Base-by-base conservation (phyloP, 2,329 filamentous ascomycete species). In the Blastomyces percursus region DNA sequence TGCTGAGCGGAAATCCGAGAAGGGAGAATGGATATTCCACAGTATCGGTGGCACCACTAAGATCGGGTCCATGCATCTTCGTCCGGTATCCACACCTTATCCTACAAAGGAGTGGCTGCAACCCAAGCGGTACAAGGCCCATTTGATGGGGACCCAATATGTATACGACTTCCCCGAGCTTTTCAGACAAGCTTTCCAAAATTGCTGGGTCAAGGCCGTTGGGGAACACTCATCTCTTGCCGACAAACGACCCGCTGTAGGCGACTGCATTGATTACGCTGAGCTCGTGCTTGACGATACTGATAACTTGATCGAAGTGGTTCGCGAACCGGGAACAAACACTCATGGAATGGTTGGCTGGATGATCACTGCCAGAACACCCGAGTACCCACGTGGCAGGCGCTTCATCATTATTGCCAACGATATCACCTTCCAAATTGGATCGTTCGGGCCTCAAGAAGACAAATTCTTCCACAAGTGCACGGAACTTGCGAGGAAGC, bases 101-200 rank as follows among this genome's bases (percentile, higher is more conserved):
- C 88, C 93, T 46, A 96, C 93, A 73, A 99, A 99, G 86, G 95
- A 96, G 78, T 96, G 92, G 82, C 84, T 99, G 65, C 94, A 99
- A 80, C 94, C 94, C 66, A 97, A 97, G 86, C 87, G 94, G 70
- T 97, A 99, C 86, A 96, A 96, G 87, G 94, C 94, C 69, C 94
- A 99, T 75, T 81, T 97, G 66, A 96, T 99, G 92, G 94, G 94
- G 67, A 99, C 94, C 35, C 94, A 99, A 78, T 99, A 96, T 75
- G 94, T 97, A 61, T 99, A 99, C 76, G 94, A 99, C 78, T 99
- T 99, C 88, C 94, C 94, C 38, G 94, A 99, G 82, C 86, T 99
- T 58, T 99, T 99, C 89, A 86, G 94, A 73, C 94, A 97, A 78
- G 91, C 94, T 54, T 91, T 96, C 73, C 91, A 96, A 80, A 96